Conservation (phyloP, 495 filamentous ascomycete genomes). For the Trichoderma reesei region DNA sequence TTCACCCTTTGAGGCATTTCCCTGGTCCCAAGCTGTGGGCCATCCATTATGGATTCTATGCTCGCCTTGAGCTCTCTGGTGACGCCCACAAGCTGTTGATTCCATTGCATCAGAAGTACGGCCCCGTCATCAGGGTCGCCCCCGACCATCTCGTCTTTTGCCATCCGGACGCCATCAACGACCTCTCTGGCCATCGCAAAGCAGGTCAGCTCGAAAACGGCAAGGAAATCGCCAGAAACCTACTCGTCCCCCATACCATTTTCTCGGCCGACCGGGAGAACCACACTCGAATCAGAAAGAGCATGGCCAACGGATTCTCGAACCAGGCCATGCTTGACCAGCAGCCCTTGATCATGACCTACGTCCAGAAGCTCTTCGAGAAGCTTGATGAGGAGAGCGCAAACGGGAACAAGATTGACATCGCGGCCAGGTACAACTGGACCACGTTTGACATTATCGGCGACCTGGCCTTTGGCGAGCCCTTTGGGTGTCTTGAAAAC, state of each 20-base stretch:
- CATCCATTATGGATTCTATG: background rate
- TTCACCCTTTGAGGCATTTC: background rate
- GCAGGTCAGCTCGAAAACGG: background rate
- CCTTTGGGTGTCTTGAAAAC: constrained; percentile 41
- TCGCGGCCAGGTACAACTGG: constrained; percentile 42
- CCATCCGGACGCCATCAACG: background rate
- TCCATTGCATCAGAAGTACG: background rate
- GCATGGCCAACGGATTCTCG: background rate
- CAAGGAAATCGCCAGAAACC: background rate
- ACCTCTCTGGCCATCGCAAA: background rate
- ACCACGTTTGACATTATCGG: constrained; percentile 52
- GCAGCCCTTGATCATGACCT: background rate
- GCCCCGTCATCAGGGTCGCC: background rate
- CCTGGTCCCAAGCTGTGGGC: background rate
- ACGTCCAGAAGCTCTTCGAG: background rate
- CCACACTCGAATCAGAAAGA: background rate
- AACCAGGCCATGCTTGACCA: background rate
- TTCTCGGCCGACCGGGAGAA: background rate
- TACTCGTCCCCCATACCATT: constrained; percentile 6
- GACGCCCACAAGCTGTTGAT: background rate
- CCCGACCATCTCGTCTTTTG: background rate
- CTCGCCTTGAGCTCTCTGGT: background rate
- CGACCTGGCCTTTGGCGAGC: constrained; percentile 46
- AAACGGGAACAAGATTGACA: constrained; percentile 9
- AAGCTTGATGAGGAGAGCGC: background rate